Conservation (phyloP, 805 yeast species). For the Saccharomycopsis sp. region DNA sequence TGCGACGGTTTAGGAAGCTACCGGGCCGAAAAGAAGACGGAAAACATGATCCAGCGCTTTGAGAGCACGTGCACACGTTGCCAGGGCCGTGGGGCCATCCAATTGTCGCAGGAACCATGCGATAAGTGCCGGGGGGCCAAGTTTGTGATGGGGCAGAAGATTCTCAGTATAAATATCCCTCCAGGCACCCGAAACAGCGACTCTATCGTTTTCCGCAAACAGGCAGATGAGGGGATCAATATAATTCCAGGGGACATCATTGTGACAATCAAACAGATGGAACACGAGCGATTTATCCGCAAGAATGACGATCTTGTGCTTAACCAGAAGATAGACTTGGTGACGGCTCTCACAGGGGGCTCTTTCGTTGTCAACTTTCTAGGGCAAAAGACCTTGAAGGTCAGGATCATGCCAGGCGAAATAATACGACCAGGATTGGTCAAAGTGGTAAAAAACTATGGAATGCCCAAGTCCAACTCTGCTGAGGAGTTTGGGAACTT, state of each 20-base stretch:
- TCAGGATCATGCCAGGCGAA: constrained; percentile 43
- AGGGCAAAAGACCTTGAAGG: constrained; percentile 32
- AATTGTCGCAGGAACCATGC: constrained; percentile 31
- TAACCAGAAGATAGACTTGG: constrained; percentile 41
- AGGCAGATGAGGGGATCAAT: constrained; percentile 57
- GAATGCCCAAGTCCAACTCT: constrained; percentile 48
- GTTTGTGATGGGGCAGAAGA: constrained; percentile 40
- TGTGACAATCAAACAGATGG: constrained; percentile 40
- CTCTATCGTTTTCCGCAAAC: constrained; percentile 45
- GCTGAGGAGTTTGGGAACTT: constrained; percentile 41
- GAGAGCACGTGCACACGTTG: constrained; percentile 41
- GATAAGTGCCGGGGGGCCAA: constrained; percentile 39
- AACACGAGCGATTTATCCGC: constrained; percentile 34
- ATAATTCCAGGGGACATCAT: constrained; percentile 63
- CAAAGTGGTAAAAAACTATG: constrained; percentile 43
- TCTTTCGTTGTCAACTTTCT: constrained; percentile 33
- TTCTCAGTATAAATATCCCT: constrained; percentile 45
- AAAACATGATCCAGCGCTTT: constrained; percentile 36
- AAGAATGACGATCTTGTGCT: constrained; percentile 38
- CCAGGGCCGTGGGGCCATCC: constrained; percentile 33
- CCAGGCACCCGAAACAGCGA: constrained; percentile 53
- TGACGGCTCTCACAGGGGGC: constrained; percentile 57
- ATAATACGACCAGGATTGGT: constrained; percentile 42
- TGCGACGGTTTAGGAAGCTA: constrained; percentile 40
- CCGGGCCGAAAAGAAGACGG: constrained; percentile 37